Evolutionary conservation across 176 grass and related monocot genomes (phyloP), one percentile per base, ranked within the genome.

Genomic region (Oryza brachyantha): DNA sequence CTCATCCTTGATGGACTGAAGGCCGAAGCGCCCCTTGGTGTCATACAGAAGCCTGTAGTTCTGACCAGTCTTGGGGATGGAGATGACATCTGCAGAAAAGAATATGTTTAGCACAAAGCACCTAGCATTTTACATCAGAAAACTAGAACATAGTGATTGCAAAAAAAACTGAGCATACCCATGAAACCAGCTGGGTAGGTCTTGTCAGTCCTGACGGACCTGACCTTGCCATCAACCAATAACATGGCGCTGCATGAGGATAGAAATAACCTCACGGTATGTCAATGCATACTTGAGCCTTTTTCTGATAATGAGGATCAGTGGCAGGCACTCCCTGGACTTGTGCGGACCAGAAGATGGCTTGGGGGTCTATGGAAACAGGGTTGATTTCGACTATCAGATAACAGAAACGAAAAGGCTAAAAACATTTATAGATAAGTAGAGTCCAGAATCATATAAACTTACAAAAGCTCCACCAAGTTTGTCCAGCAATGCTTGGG

Each of bases 21-120:
- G 76, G 22, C 80, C 58, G 76, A 91, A 91, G 14, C 84, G 84
- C 0, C 88, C 84, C 80, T 91, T 91, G 75, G 84, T 91, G 43
- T 87, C 89, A 72, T 91, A 91, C 29, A 90, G 74, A 45, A 91
- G 70, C 39, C 84, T 66, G 76, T 84, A 91, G 76, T 87, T 91
- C 70, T 91, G 81, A 48, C 35, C 69, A 7, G 84, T 91, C 76
- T 87, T 91, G 2, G 84, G 89, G 61, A 91, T 91, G 13, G 89
- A 81, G 10, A 87, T 82, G 54, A 91, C 84, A 84, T 91, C 88
- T 87, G 74, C 38, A 61, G 13, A 61, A 61, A 14, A 11, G 10
- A 22, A 16, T 17, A 35, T 19, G 16, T 73, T 79, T 50, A 13
- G 12, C 34, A 19, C 25, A 78, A 79, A 35, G 26, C 25, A 81